These are phyloP conservation scores for Penicillium macrosclerotiorum DNA, from an alignment of 495 filamentous ascomycete genomes.

Conservation along the genomic window DNA sequence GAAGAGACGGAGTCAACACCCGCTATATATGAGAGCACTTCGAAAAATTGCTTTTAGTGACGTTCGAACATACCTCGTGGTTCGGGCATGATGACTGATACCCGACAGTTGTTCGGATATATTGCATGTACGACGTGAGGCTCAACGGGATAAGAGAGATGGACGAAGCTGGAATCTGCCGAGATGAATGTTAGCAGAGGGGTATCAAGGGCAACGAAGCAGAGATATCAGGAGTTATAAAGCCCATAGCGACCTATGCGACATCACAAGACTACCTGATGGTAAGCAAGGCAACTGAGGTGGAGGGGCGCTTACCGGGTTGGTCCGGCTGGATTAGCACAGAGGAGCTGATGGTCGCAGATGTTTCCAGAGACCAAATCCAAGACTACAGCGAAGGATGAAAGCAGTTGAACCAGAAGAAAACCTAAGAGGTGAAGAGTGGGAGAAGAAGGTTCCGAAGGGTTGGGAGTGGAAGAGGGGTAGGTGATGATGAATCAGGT, in stretches of 20 bases:
- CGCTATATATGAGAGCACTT: no score
- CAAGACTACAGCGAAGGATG: neutral
- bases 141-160: neutral
- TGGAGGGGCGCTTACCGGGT: neutral
- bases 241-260: no score
- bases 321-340: neutral
- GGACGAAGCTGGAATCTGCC: neutral
- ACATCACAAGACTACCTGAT: neutral
- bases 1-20: no score
- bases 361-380: neutral
- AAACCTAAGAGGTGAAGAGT: constrained; percentile 11
- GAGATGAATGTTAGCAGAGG: neutral
- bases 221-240: no score
- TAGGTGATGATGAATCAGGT: constrained; percentile 26
- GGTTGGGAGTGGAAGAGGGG: constrained; percentile 25
- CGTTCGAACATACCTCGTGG: neutral
- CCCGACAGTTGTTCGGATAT: neutral
- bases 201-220: neutral
- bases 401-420: constrained; percentile 2
- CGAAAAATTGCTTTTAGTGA: no score
- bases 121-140: no score
- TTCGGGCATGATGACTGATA: constrained; percentile 19
- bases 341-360: neutral
- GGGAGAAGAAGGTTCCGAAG: constrained; percentile 11
- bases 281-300: constrained; percentile 1